phyloP scores from a whole-genome alignment of 176 grass and related monocot species.

The Carex cristatella region DNA sequence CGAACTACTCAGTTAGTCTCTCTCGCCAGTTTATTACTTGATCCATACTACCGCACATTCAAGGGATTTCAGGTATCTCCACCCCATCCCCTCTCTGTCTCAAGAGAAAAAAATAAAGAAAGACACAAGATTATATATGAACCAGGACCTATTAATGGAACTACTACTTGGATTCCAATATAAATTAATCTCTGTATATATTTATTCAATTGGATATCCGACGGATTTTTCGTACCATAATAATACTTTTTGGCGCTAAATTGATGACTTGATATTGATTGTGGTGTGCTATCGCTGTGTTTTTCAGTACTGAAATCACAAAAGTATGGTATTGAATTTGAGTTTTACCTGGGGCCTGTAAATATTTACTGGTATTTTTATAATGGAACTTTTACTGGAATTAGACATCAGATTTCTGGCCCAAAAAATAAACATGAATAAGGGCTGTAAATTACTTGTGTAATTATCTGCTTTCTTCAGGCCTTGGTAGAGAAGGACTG shows the following conservation, averaged over 20 bases:
- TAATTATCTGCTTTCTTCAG: slow-evolving; percentile 35
- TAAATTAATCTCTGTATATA: not conserved
- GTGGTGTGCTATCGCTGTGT: not conserved
- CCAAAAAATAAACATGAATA: not conserved
- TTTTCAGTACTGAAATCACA: not conserved
- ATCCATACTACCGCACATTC: slow-evolving; percentile 96
- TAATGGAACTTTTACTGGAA: not conserved
- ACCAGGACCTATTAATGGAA: not conserved
- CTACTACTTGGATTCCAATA: not conserved
- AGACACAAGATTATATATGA: not conserved
- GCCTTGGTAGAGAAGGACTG: slow-evolving; percentile 97
- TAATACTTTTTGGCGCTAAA: not conserved
- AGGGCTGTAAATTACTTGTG: not conserved
- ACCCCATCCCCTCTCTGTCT: not conserved
- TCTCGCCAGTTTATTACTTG: slow-evolving; percentile 82
- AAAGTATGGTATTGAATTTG: not conserved
- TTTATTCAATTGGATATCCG: not conserved
- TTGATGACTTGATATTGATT: not conserved
- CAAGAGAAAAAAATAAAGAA: not conserved
- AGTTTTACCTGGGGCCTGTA: not conserved
- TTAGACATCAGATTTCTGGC: not conserved
- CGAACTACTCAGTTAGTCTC: slow-evolving; percentile 89
- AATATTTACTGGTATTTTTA: not conserved
- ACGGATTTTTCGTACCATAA: not conserved
- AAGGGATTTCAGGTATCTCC: slow-evolving; percentile 81